A percentile compares a stretch with the other conserved stretches of the same genome.
Evolutionary conservation across 495 filamentous ascomycete species (phyloP).

Genomic region (Staphylotrichum tortipilum): DNA sequence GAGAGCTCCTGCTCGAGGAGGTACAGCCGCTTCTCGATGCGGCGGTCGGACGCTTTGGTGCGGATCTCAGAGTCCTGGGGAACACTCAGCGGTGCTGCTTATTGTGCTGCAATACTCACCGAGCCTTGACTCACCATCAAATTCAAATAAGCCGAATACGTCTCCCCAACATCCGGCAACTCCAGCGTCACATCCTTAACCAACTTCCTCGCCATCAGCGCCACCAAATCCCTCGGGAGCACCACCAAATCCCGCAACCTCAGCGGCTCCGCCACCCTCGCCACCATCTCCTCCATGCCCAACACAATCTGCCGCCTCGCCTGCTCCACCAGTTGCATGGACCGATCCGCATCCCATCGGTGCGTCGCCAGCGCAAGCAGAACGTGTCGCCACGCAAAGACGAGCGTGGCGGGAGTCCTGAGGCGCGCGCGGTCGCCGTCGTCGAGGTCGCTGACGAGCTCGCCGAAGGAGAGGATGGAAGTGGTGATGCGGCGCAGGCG

Average conservation of each 20-base stretch:
- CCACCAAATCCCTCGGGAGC: conserved; percentile 28
- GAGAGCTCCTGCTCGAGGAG: conserved; percentile 32
- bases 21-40: conserved; percentile 30
- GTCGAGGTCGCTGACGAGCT: not conserved
- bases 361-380: not conserved
- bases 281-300: not conserved
- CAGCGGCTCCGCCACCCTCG: not conserved
- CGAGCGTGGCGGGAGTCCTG: not conserved
- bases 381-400: conserved; percentile 3
- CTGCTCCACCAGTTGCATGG: not conserved
- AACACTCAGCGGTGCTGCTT: not conserved
- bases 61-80: conserved; percentile 26
- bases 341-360: not conserved
- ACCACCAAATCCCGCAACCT: conserved; percentile 26
- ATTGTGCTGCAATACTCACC: not conserved
- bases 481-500: not conserved
- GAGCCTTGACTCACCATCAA: conserved; percentile 15
- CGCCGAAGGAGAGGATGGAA: not conserved
- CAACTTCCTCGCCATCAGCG: conserved; percentile 27
- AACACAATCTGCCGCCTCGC: not conserved
- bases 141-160: conserved; percentile 28
- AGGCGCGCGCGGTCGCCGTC: not conserved
- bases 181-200: conserved; percentile 22
- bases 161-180: conserved; percentile 22
- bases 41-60: conserved; percentile 22